Evolutionary conservation across 345 rosid species (phyloP).

Genomic region (Salix koriyanagi): DNA sequence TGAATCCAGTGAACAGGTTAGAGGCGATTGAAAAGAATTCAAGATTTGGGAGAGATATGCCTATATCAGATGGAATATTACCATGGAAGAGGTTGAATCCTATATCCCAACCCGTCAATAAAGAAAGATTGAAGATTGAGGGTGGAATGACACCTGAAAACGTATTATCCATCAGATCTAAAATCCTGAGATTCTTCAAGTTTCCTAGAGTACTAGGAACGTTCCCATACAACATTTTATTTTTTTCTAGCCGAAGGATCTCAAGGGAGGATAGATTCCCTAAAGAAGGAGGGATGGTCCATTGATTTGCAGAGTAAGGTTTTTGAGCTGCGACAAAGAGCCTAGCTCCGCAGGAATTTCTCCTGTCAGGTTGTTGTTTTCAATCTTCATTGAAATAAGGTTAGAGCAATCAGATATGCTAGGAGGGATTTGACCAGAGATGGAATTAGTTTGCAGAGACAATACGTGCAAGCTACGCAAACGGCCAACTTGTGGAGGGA

Average conservation of each 20-base stretch:
- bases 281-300: slow-evolving; percentile 5
- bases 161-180: slow-evolving; percentile 10
- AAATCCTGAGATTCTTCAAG: not conserved
- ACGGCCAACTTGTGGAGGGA: not conserved
- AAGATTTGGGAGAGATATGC: slow-evolving; percentile 14
- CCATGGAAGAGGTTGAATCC: slow-evolving; percentile 20
- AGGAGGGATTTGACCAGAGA: slow-evolving; percentile 6
- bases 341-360: slow-evolving; percentile 6
- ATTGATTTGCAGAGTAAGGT: not conserved
- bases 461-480: not conserved
- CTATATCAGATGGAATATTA: slow-evolving; percentile 9
- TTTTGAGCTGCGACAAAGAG: not conserved
- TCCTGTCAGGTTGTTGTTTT: not conserved
- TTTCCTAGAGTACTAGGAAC: slow-evolving; percentile 13
- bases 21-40: not conserved
- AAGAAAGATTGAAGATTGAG: slow-evolving; percentile 21
- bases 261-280: not conserved
- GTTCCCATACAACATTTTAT: slow-evolving; percentile 6
- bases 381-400: not conserved
- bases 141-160: slow-evolving; percentile 17
- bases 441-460: not conserved
- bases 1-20: not conserved
- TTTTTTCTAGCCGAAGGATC: not conserved
- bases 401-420: not conserved
- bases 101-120: not conserved